Evolutionary conservation across 1,139 yeast genomes (phyloP).

Genomic region (Magnusiomyces fungicola): DNA sequence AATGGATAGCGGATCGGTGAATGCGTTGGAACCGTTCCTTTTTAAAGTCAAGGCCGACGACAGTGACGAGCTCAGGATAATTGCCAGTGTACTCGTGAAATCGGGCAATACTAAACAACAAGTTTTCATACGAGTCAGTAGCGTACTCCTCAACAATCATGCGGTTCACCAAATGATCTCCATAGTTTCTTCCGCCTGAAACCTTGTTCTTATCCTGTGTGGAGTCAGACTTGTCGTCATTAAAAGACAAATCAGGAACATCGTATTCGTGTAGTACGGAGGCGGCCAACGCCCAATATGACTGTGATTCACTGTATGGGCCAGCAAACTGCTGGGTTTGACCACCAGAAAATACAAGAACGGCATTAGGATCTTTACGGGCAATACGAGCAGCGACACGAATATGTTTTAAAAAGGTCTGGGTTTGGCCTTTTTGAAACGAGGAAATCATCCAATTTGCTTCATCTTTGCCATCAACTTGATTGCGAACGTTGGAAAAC

Average conservation of each 20-base stretch:
- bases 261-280: constrained; percentile 8
- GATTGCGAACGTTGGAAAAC: constrained; percentile 6
- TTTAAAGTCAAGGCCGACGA: constrained; percentile 74
- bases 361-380: constrained; percentile 25
- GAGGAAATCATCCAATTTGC: constrained; percentile 48
- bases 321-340: constrained; percentile 52
- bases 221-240: constrained; percentile 8
- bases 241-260: constrained; percentile 5
- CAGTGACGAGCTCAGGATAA: constrained; percentile 48
- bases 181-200: constrained; percentile 7
- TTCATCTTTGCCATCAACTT: constrained; percentile 14
- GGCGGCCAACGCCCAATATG: constrained; percentile 15
- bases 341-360: constrained; percentile 62
- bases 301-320: constrained; percentile 50
- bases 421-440: constrained; percentile 63
- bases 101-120: constrained; percentile 53
- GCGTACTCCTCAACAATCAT: constrained; percentile 60
- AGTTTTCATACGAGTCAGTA: constrained; percentile 74
- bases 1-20: constrained; percentile 49
- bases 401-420: constrained; percentile 61
- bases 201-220: constrained; percentile 3
- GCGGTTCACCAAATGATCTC: constrained; percentile 23
- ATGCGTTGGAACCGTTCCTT: constrained; percentile 46
- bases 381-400: constrained; percentile 33
- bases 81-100: constrained; percentile 42